Conservation (phyloP, 225 moss, liverwort and hornwort species). For the Sphagnum contortum region DNA sequence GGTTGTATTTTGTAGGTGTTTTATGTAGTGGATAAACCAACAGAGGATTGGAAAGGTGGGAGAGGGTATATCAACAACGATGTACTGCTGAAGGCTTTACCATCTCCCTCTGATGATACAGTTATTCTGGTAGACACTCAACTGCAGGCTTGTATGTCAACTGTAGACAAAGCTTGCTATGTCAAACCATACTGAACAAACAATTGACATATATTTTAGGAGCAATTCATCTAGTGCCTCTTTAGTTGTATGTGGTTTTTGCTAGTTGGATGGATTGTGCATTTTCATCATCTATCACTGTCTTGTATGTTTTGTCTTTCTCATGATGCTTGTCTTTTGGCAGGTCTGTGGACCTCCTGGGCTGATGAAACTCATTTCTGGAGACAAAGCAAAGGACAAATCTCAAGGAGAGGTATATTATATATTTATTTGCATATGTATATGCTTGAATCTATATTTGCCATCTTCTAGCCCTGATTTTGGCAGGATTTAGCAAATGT, state of each 20-base stretch:
- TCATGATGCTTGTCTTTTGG: constrained; percentile 1
- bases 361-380: constrained; percentile 66
- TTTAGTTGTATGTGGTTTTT: background rate
- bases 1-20: constrained; percentile 38
- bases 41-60: constrained; percentile 70
- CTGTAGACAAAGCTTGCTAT: too few relatives aligned
- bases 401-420: constrained; percentile 76
- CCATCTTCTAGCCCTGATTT: background rate
- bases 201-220: background rate
- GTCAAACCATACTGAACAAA: too few relatives aligned
- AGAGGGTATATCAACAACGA: constrained; percentile 51
- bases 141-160: background rate
- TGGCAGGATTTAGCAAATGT: too few relatives aligned
- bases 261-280: background rate
- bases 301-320: constrained; percentile 4
- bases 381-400: constrained; percentile 64
- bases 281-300: background rate
- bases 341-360: constrained; percentile 91
- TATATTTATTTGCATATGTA: background rate
- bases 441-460: too few relatives aligned
- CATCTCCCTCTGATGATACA: constrained; percentile 53
- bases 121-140: constrained; percentile 38
- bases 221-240: background rate
- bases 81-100: constrained; percentile 56
- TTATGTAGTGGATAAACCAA: constrained; percentile 55